phyloP scores from a whole-genome alignment of 306 rosid species.

The Dryas alaskensis region DNA sequence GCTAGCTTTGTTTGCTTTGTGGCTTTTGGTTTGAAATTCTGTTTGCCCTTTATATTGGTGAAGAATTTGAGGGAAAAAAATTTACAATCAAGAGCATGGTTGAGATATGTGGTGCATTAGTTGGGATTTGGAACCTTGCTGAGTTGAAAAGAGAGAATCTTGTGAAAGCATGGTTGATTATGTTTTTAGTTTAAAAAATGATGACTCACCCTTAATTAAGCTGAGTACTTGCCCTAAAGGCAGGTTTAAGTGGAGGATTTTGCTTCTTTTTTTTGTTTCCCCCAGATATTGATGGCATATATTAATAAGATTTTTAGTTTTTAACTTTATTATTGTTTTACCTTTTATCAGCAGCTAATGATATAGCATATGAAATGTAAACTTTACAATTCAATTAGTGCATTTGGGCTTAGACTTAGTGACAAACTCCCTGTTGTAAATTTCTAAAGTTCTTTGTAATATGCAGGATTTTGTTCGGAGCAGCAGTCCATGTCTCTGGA shows the following conservation, averaged over 20 bases:
- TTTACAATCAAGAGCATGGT: background rate
- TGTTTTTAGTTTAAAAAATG: background rate
- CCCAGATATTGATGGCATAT: no score
- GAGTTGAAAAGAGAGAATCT: constrained; percentile 2
- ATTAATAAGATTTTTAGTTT: background rate
- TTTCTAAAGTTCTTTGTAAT: constrained; percentile 18
- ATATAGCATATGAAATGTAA: background rate
- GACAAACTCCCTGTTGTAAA: background rate
- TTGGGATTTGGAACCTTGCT: background rate
- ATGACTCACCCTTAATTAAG: background rate
- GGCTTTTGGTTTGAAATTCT: background rate
- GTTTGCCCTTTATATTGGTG: background rate
- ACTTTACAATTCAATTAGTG: background rate
- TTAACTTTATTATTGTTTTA: background rate
- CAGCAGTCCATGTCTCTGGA: constrained; percentile 75
- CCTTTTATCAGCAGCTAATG: constrained; percentile 5
- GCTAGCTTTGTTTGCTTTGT: background rate
- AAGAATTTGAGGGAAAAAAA: background rate
- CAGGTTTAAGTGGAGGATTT: background rate
- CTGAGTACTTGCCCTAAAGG: background rate
- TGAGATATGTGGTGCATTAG: background rate
- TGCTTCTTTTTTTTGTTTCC: background rate
- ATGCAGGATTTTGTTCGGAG: constrained; percentile 73
- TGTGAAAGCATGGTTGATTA: background rate
- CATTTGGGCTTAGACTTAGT: background rate